Conservation (phyloP, 768 basidiomycete genomes). For the Pulveroboletus sp. region DNA sequence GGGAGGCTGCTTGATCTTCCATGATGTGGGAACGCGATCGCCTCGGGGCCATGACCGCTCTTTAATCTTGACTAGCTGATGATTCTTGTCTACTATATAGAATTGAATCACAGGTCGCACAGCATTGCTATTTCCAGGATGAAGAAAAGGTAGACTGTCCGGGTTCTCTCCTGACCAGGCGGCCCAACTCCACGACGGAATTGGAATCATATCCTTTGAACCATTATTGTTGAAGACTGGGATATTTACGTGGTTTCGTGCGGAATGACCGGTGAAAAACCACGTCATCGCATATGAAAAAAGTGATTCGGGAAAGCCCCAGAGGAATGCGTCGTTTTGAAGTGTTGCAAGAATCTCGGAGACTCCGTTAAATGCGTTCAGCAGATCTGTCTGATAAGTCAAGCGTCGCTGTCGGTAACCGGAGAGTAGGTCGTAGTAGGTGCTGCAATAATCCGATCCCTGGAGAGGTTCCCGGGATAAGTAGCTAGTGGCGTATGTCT, state of each 20-base stretch:
- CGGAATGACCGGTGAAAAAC: background rate
- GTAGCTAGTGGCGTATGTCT: background rate
- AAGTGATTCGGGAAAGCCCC: constrained; percentile 13
- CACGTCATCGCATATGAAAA: constrained; percentile 14
- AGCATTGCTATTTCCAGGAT: no score
- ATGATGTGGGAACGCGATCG: background rate
- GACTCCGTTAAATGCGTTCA: constrained; percentile 15
- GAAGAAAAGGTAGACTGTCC: background rate
- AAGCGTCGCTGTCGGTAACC: constrained; percentile 9
- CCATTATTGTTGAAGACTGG: constrained; percentile 7
- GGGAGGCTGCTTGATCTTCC: background rate
- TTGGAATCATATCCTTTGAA: background rate
- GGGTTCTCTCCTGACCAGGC: constrained; percentile 4
- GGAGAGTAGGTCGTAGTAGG: background rate
- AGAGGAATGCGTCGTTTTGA: constrained; percentile 12
- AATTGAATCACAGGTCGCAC: constrained; percentile 5
- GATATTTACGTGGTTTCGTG: background rate
- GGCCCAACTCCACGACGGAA: constrained; percentile 21
- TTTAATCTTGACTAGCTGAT: background rate
- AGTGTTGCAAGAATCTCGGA: constrained; percentile 7
- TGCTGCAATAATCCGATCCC: background rate
- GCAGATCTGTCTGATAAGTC: constrained; percentile 12
- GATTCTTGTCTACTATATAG: constrained; percentile 2
- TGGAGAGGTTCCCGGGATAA: constrained; percentile 1
- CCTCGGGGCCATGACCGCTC: background rate